These are phyloP conservation scores for Coriaria nepalensis DNA, from an alignment of 306 rosid species.

Conservation along the genomic window DNA sequence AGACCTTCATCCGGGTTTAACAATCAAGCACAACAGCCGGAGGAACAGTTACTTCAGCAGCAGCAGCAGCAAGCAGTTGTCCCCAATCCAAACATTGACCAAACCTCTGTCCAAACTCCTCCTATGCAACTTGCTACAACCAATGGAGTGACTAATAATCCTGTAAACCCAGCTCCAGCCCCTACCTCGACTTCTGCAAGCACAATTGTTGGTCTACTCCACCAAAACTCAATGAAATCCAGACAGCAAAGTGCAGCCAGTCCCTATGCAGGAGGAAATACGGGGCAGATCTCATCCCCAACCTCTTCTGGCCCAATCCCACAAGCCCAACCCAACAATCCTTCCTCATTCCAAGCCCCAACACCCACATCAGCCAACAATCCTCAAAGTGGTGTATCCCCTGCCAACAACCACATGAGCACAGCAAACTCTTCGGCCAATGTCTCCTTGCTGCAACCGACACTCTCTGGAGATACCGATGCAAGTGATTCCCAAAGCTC, in stretches of 20 bases:
- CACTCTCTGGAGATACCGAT: conserved; percentile 66
- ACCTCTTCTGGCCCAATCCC: conserved; percentile 65
- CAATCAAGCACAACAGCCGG: conserved; percentile 36
- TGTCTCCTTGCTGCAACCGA: conserved; percentile 63
- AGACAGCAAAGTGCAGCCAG: conserved; percentile 76
- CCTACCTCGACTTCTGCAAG: conserved; percentile 65
- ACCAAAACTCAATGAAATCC: conserved; percentile 88
- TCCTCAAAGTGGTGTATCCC: conserved; percentile 29
- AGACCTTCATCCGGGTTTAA: conserved; percentile 38
- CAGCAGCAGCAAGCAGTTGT: conserved; percentile 39
- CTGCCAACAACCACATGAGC: conserved; percentile 43
- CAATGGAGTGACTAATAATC: conserved; percentile 65
- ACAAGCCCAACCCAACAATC: conserved; percentile 43
- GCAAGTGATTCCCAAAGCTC: conserved; percentile 72
- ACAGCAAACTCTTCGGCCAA: conserved; percentile 61
- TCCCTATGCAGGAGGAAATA: conserved; percentile 61
- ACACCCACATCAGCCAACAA: conserved; percentile 72
- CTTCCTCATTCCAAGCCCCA: conserved; percentile 72
- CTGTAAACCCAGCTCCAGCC: conserved; percentile 51
- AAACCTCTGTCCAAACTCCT: conserved; percentile 40
- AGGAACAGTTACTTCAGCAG: conserved; percentile 46
- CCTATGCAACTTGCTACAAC: conserved; percentile 51
- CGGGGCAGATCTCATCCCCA: conserved; percentile 89
- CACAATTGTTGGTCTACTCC: conserved; percentile 93
- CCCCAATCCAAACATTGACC: conserved; percentile 46